Base-by-base conservation (phyloP, 2,329 filamentous ascomycete genomes). In the Setomelanomma holmii region DNA sequence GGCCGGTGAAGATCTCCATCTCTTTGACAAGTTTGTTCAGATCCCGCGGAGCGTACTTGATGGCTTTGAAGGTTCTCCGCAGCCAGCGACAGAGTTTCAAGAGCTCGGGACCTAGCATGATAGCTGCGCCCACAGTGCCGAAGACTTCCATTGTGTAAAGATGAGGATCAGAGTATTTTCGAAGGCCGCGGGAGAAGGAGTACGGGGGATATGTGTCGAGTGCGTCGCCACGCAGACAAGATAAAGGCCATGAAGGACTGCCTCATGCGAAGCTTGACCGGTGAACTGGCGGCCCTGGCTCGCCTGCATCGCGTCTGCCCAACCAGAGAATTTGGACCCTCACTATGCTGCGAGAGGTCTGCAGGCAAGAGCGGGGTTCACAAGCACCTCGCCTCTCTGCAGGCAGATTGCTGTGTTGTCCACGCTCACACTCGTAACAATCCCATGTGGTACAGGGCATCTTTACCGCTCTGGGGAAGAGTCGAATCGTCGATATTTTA, bases 31-130 rank as follows among this genome's bases (percentile, higher is more conserved):
- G 21, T 16, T 49, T 45, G 5, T 35, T 14, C 38, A 56, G 30
- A 21, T 56, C 53, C 10, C 36, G 24, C 12, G 40, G 53, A 24
- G 53, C 53, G 19, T 47, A 40, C 19, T 23, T 41, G 22, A 56
- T 42, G 12, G 16, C 22, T 42, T 35, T 46, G 20, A 38, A 14
- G 14, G 22, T 21, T 19, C 34, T 46, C 4, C 34, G 40, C 3
- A 53, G 49, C 12, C 4, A n/a, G 8, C 34, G 24, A 7, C 44
- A 42, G 7, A 45, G 20, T 23, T 19, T n/a, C 34, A 45, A 17
- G 7, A 38, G 24, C 5, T 34, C 23, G 17, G 43, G 27, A n/a
- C 43, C 33, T 3, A 45, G 20, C 11, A 19, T 38, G 16, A 45
- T 24, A n/a, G 19, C 43, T 12, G 43, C 43, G 5, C 33, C 33